Conservation (phyloP, 2,329 filamentous ascomycete species). For the Aureobasidium mangrovei region DNA sequence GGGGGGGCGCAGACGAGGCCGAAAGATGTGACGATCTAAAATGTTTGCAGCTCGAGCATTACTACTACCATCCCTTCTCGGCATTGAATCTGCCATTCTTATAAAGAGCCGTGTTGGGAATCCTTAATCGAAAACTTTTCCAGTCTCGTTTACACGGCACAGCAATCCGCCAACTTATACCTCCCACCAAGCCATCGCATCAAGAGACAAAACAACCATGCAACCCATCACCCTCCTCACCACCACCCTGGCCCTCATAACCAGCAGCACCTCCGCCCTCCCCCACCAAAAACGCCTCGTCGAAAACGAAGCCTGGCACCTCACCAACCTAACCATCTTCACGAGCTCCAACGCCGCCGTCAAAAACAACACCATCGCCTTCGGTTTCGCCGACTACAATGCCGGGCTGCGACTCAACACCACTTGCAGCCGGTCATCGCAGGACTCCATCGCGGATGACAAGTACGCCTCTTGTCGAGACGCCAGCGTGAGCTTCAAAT, state of each 20-base stretch:
- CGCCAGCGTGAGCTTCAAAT: slow-evolving; percentile 20
- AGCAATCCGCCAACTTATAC: too few relatives aligned
- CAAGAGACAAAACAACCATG: not conserved
- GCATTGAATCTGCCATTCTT: too few relatives aligned
- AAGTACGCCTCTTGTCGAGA: slow-evolving; percentile 19
- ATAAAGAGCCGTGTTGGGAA: too few relatives aligned
- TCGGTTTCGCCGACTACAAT: slow-evolving; percentile 24
- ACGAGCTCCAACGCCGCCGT: slow-evolving; percentile 8
- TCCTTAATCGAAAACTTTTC: too few relatives aligned
- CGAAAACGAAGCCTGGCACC: slow-evolving; percentile 20
- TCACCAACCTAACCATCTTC: slow-evolving; percentile 20
- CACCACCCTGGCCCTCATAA: slow-evolving; percentile 1
- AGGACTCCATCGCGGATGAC: slow-evolving; percentile 14
- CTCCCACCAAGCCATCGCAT: not conserved
- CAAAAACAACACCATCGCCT: slow-evolving; percentile 17
- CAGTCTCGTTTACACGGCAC: not conserved
- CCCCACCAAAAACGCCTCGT: slow-evolving; percentile 13
- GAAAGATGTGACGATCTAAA: not conserved
- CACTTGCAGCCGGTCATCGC: slow-evolving; percentile 16
- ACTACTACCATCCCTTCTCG: too few relatives aligned
- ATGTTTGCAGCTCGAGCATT: not conserved
- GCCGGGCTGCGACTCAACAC: slow-evolving; percentile 21
- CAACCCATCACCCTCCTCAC: slow-evolving; percentile 4
- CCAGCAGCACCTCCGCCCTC: slow-evolving; percentile 6
- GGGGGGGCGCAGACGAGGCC: not conserved